Percentiles rank a stretch among this genome's conserved stretches.
Conservation (phyloP, 495 filamentous ascomycete species). For the Tuber microsphaerosporum region DNA sequence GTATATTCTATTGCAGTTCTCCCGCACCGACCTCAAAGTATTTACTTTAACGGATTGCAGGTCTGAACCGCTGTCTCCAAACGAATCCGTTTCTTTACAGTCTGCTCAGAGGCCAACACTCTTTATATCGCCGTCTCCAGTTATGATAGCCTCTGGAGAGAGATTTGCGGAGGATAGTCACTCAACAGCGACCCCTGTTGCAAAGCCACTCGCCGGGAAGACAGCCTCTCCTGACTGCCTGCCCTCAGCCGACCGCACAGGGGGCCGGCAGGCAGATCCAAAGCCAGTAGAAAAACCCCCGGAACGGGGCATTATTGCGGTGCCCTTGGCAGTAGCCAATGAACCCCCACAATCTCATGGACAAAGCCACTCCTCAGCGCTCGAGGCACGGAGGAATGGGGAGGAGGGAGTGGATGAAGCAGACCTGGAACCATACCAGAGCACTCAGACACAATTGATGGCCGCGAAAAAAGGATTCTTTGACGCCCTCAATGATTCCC, state of each 20-base stretch:
- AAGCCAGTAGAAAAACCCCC: background rate
- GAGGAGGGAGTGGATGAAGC: slow-evolving; percentile 6
- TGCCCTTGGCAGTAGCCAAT: background rate
- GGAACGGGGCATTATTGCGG: background rate
- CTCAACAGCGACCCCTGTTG: background rate
- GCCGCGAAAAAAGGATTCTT: slow-evolving; percentile 29
- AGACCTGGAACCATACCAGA: slow-evolving; percentile 22
- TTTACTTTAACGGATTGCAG: background rate
- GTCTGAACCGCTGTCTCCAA: background rate
- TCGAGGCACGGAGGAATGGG: background rate
- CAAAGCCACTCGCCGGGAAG: background rate
- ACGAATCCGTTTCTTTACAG: background rate
- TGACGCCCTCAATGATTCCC: slow-evolving; percentile 33
- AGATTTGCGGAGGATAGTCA: background rate
- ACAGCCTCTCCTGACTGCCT: background rate
- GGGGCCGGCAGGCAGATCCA: background rate
- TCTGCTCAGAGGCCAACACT: background rate
- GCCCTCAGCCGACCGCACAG: background rate
- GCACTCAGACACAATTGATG: slow-evolving; percentile 24
- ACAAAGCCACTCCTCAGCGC: background rate
- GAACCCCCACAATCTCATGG: background rate
- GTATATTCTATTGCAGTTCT: background rate
- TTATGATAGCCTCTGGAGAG: background rate
- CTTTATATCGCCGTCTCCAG: background rate
- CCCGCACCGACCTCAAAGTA: background rate